phyloP scores from a whole-genome alignment of 2,329 filamentous ascomycete species.

The Ceratocystis lukuohia region DNA sequence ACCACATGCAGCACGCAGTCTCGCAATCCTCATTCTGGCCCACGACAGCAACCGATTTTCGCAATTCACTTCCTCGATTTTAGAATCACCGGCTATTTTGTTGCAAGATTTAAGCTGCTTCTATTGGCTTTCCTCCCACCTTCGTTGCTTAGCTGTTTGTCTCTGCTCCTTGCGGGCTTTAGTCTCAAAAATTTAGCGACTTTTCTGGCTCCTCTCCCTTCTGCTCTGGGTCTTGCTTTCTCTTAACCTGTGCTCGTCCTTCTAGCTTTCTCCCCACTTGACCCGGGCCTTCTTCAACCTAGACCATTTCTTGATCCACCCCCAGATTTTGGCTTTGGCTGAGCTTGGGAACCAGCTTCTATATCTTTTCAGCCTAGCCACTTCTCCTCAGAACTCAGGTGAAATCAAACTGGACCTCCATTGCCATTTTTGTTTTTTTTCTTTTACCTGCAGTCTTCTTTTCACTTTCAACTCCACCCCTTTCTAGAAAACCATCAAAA shows the following conservation, averaged over 20 bases:
- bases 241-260: not conserved
- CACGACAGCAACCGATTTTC: not conserved
- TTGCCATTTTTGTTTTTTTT: not conserved
- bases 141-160: not conserved
- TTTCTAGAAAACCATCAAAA: not conserved
- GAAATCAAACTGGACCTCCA: not conserved
- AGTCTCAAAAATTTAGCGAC: not conserved
- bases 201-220: not conserved
- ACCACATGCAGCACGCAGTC: not conserved
- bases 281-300: conserved; percentile 8
- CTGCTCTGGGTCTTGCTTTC: not conserved
- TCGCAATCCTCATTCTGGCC: not conserved
- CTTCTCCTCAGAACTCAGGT: not conserved
- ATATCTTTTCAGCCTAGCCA: not conserved
- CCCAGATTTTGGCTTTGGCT: conserved; percentile 9
- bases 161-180: not conserved
- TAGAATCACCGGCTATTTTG: not conserved
- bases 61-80: not conserved
- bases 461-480: not conserved
- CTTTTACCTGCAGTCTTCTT: not conserved
- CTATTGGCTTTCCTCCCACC: not conserved
- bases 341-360: not conserved
- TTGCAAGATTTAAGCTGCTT: not conserved
- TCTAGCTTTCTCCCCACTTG: conserved; percentile 1
- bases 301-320: conserved; percentile 6